These are phyloP conservation scores for Reutealis trisperma DNA, from an alignment of 345 rosid genomes.

Conservation along the genomic window DNA sequence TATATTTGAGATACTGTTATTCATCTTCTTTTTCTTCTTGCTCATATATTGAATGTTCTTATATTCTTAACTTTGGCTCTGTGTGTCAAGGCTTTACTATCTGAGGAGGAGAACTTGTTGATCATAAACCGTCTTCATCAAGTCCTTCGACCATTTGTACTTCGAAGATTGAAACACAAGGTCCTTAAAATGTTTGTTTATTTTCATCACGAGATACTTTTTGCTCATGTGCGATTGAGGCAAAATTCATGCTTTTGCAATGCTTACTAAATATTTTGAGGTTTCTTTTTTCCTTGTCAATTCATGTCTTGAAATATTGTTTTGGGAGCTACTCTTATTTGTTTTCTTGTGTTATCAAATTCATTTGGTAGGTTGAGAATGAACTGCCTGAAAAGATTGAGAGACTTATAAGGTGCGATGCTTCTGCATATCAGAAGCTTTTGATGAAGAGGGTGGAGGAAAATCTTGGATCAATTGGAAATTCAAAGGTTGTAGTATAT, in stretches of 20 bases:
- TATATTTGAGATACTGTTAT: constrained; percentile 4
- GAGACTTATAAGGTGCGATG: constrained; percentile 87
- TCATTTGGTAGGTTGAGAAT: constrained; percentile 72
- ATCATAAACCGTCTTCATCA: constrained; percentile 92
- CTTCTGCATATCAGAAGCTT: constrained; percentile 93
- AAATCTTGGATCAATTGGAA: constrained; percentile 86
- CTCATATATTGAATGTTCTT: background rate
- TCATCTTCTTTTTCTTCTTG: constrained; percentile 7
- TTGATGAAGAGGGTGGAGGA: constrained; percentile 93
- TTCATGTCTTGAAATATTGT: background rate
- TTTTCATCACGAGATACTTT: background rate
- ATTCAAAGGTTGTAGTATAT: constrained; percentile 57
- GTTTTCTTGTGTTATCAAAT: constrained; percentile 21
- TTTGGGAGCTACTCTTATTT: background rate
- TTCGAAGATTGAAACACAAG: constrained; percentile 92
- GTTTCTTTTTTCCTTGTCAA: background rate
- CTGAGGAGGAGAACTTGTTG: constrained; percentile 93
- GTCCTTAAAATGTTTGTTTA: constrained; percentile 35
- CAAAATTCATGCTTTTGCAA: background rate
- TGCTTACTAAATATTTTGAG: background rate
- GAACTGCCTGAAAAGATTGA: constrained; percentile 86
- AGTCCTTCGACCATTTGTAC: constrained; percentile 94
- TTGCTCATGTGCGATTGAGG: background rate
- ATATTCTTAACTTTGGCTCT: constrained; percentile 1
- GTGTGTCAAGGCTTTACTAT: constrained; percentile 64